Evolutionary conservation across 805 yeast species (phyloP).

Genomic region (Kodamaea leandrae): DNA sequence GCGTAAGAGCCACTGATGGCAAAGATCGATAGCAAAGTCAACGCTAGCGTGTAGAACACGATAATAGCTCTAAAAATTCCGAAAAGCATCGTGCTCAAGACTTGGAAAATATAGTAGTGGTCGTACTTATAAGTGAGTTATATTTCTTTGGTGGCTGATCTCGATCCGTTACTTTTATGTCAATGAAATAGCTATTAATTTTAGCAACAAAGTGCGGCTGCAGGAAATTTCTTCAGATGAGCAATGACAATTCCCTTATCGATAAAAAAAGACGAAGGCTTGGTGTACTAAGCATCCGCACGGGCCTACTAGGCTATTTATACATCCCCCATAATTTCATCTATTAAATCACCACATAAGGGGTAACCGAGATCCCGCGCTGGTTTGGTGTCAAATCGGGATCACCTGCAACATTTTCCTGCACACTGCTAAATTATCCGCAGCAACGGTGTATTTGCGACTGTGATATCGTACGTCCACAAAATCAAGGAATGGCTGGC

Average conservation of each 20-base stretch:
- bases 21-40: constrained; percentile 31
- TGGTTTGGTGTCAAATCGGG: constrained; percentile 4
- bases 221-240: neutral
- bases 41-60: constrained; percentile 32
- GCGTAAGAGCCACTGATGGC: constrained; percentile 40
- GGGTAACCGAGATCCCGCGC: neutral
- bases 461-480: too few relatives aligned
- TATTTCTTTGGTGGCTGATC: too few relatives aligned
- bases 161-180: neutral
- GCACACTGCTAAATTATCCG: too few relatives aligned
- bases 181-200: neutral
- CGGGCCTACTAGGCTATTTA: neutral
- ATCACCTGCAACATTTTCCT: neutral
- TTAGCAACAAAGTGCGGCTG: neutral
- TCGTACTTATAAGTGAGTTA: too few relatives aligned
- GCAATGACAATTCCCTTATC: neutral
- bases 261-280: neutral
- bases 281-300: neutral
- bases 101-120: too few relatives aligned
- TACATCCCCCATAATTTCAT: neutral
- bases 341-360: neutral
- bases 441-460: too few relatives aligned
- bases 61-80: constrained; percentile 33
- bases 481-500: constrained; percentile 1
- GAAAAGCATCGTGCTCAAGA: constrained; percentile 19